These are phyloP conservation scores for Cicer arietinum DNA, from an alignment of 306 rosid species.

Conservation along the genomic window DNA sequence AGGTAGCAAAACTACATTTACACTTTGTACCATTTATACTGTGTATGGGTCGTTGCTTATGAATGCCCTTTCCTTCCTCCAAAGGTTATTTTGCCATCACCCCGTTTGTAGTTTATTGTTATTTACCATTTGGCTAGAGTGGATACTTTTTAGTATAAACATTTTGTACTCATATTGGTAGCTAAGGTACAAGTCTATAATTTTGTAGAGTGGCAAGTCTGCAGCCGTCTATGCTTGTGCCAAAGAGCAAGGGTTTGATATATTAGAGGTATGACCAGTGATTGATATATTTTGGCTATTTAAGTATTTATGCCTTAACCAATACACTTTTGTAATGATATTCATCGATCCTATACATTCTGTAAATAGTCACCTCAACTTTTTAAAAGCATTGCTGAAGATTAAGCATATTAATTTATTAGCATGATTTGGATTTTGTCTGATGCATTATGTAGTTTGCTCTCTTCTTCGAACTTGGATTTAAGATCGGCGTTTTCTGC, in stretches of 20 bases:
- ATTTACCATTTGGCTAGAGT: conserved; percentile 27
- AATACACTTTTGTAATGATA: conserved; percentile 16
- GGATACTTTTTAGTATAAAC: conserved; percentile 17
- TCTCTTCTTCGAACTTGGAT: conserved; percentile 1
- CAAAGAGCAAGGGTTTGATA: conserved; percentile 79
- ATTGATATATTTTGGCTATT: conserved; percentile 25
- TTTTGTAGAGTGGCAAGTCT: conserved; percentile 95
- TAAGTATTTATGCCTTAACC: conserved; percentile 24
- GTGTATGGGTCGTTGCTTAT: not conserved
- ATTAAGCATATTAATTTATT: conserved; percentile 22
- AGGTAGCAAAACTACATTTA: conserved; percentile 11
- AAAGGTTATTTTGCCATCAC: conserved; percentile 22
- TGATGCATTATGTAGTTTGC: conserved; percentile 30
- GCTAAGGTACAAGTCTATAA: conserved; percentile 42
- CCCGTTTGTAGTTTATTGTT: conserved; percentile 21
- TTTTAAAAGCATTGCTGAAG: conserved; percentile 33
- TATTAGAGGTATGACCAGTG: conserved; percentile 72
- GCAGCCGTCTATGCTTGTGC: conserved; percentile 98
- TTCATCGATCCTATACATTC: conserved; percentile 34
- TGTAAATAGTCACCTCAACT: conserved; percentile 18
- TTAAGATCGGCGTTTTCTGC: conserved; percentile 8
- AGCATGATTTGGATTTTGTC: conserved; percentile 33
- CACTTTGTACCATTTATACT: conserved; percentile 20
- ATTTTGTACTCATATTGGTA: conserved; percentile 30
- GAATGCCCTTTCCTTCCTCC: not conserved